Base-by-base conservation (phyloP, 192 early-diverging fungal genomes). In the Entomortierella beljakovae region DNA sequence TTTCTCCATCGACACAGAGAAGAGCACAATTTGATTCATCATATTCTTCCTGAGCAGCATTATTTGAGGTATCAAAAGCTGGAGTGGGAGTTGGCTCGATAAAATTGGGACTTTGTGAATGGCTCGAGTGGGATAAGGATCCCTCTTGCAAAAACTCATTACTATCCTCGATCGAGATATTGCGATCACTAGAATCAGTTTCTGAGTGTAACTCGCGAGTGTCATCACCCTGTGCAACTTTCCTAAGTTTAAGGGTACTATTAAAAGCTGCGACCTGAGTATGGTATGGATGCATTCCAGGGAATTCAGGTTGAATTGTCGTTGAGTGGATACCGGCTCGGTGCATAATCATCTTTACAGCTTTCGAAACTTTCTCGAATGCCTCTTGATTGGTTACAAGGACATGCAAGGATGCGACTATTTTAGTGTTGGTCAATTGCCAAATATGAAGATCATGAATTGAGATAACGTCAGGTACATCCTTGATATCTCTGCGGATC, bases 371-470 rank as follows among this genome's bases (percentile, higher is more conserved):
- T 8, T 77, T 72, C 90, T 93, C 93, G 64, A 94, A 96, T 54
- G 88, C 70, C 62, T 80, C 64, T 35, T 86, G 87, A 16, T 84
- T 85, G 20, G 81, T 71, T 13, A 95, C 80, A 20, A 90, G 74
- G 1, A 96, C 87, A 74, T 98, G 96, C n/a, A 95, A 88, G 1
- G 92, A 93, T 0, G 92, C 92, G 33, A 97, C 86, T 57, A 85
- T 86, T 67, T 96, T 94, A 59, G 87, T 91, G 57, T 95, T 93
- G 31, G 91, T 93, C 66, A 98, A 80, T 77, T 94, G 91, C 95
- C 95, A 98, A 29, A 98, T 91, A 71, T 98, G 96, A 23, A 98
- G 66, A 63, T 98, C 96, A 66, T 98, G 96, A 48, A 97, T 84
- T 15, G 88, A 92, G 2, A 91, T 38, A 6, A 98, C 88, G 51